phyloP scores from a whole-genome alignment of 2,329 filamentous ascomycete species.

The Ophiocordyceps unilateralis region DNA sequence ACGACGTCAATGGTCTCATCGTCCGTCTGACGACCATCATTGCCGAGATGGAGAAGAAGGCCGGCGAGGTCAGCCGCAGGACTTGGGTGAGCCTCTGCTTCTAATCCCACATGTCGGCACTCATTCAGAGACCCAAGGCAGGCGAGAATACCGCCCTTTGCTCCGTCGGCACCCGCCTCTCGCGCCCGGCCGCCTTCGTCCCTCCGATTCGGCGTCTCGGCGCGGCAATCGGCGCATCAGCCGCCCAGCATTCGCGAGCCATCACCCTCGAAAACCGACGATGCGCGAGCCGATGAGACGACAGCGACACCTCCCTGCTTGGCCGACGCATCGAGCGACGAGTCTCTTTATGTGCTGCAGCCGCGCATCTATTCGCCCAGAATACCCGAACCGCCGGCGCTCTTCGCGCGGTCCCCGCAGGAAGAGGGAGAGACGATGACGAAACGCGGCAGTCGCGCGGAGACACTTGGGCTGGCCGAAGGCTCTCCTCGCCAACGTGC shows the following conservation, averaged over 20 bases:
- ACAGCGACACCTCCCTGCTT: neutral
- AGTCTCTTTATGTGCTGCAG: conserved; percentile 34
- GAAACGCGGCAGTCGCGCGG: too few relatives aligned
- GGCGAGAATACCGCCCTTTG: conserved; percentile 8
- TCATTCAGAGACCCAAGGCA: conserved; percentile 1
- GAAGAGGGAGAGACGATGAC: neutral
- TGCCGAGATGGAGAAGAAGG: conserved; percentile 71
- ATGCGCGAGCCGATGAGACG: too few relatives aligned
- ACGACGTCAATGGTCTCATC: conserved; percentile 51
- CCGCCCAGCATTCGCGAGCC: too few relatives aligned
- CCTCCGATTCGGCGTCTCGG: conserved; percentile 4
- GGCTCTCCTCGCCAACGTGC: conserved; percentile 35
- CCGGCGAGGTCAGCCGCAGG: conserved; percentile 65
- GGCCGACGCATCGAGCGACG: conserved; percentile 10
- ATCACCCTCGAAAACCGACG: too few relatives aligned
- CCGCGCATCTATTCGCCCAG: conserved; percentile 38
- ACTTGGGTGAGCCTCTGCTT: conserved; percentile 42
- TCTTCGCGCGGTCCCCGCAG: neutral
- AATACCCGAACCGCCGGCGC: neutral
- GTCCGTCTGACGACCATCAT: conserved; percentile 61
- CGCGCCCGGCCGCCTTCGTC: conserved; percentile 6
- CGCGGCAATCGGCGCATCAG: too few relatives aligned
- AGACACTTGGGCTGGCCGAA: too few relatives aligned
- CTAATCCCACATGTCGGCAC: neutral
- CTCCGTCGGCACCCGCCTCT: conserved; percentile 3